A percentile compares a stretch with the other conserved stretches of the same genome.
Evolutionary conservation across 208 protist genomes (phyloP).

Genomic region (Acanthamoeba healyi): DNA sequence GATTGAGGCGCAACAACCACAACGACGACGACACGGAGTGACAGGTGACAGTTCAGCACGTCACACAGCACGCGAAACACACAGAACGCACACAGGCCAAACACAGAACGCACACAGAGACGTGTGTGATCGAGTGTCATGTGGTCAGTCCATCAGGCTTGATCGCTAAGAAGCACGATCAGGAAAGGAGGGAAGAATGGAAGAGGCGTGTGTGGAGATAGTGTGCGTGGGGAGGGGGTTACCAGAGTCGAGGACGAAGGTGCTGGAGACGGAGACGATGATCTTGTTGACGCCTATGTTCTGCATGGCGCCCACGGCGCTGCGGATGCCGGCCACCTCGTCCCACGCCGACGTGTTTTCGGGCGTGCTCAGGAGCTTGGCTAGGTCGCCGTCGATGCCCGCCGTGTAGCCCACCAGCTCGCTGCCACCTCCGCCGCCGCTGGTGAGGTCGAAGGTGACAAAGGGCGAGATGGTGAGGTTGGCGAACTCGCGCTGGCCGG

Average conservation of each 20-base stretch:
- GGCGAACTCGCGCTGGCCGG: not conserved
- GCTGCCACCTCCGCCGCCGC: too few species aligned
- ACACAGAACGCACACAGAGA: too few species aligned
- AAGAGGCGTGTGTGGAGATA: not conserved
- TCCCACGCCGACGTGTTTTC: slow-evolving; percentile 9
- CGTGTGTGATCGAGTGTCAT: too few species aligned
- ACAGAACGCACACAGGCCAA: too few species aligned
- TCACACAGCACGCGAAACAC: too few species aligned
- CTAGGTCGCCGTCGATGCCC: not conserved
- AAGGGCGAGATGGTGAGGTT: not conserved
- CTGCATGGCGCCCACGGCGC: slow-evolving; percentile 49
- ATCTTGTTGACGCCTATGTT: slow-evolving; percentile 46
- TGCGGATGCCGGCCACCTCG: slow-evolving; percentile 12
- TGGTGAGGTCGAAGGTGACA: not conserved
- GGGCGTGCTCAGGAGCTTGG: not conserved
- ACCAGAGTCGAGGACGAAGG: not conserved
- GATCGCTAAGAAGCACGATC: too few species aligned
- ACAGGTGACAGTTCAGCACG: too few species aligned
- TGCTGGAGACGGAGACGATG: slow-evolving; percentile 38
- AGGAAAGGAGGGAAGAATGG: not conserved
- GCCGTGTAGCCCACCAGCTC: slow-evolving; percentile 27
- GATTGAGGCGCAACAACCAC: not conserved
- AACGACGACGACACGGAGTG: not conserved
- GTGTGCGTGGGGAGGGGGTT: not conserved
- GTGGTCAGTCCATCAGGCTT: too few species aligned